A percentile compares a stretch with the other conserved stretches of the same genome.
These are phyloP conservation scores for Theobroma cacao DNA, from an alignment of 345 rosid species.

Conservation along the genomic window DNA sequence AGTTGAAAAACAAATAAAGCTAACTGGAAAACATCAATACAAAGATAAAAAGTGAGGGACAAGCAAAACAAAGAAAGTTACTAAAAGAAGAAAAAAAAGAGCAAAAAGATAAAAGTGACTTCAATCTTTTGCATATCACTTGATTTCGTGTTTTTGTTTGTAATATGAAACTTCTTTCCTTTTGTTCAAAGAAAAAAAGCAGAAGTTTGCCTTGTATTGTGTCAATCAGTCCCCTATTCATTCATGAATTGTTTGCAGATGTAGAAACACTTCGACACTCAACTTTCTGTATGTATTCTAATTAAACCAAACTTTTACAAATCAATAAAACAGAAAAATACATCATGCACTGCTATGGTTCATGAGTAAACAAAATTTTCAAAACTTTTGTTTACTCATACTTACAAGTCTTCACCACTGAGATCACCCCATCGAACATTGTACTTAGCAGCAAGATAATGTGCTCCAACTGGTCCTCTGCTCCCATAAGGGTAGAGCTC, in stretches of 20 bases:
- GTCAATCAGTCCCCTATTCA: too few relatives aligned
- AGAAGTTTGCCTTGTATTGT: too few relatives aligned
- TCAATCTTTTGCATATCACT: too few relatives aligned
- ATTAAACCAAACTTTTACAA: neutral
- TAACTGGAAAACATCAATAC: too few relatives aligned
- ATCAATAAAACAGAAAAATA: neutral
- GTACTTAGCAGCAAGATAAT: conserved; percentile 90
- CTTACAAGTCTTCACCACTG: conserved; percentile 37
- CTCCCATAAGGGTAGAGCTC: conserved; percentile 91
- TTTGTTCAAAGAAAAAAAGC: too few relatives aligned
- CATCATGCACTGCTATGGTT: neutral
- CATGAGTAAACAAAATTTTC: neutral
- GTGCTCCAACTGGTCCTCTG: conserved; percentile 87
- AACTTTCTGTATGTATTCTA: neutral
- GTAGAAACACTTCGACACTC: neutral
- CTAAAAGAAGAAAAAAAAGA: too few relatives aligned
- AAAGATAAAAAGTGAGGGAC: too few relatives aligned
- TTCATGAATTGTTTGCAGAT: neutral
- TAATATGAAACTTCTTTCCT: too few relatives aligned
- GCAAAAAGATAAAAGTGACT: too few relatives aligned
- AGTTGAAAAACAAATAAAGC: too few relatives aligned
- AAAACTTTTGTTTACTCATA: neutral
- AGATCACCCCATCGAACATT: conserved; percentile 94
- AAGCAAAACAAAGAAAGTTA: too few relatives aligned
- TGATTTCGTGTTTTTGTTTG: too few relatives aligned